Conservation (phyloP, 2,329 filamentous ascomycete genomes). For the Chaetomiaceae sp. region DNA sequence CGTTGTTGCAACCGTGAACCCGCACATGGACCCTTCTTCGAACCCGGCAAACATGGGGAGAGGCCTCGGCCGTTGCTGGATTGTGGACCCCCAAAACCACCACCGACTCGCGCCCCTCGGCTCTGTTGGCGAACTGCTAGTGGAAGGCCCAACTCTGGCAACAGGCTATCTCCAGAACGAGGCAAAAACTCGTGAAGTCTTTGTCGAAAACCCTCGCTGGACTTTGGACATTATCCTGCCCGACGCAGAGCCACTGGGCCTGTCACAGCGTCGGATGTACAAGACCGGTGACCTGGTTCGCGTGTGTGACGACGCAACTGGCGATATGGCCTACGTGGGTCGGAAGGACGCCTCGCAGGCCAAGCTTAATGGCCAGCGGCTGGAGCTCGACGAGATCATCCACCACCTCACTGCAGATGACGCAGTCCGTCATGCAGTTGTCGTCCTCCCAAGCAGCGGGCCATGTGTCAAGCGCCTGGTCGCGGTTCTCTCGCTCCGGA, state of each 20-base stretch:
- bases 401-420: conserved; percentile 35
- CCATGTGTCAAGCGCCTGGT: conserved; percentile 22
- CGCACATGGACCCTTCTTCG: conserved; percentile 3
- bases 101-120: conserved; percentile 23
- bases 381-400: conserved; percentile 39
- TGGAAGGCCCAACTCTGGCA: conserved; percentile 21
- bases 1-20: conserved; percentile 30
- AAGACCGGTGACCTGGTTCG: conserved; percentile 34
- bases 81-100: conserved; percentile 31
- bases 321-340: conserved; percentile 23
- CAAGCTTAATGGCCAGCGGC: conserved; percentile 27
- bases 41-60: conserved; percentile 36
- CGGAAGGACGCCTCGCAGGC: conserved; percentile 24
- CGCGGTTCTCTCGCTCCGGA: conserved; percentile 18
- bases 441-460: conserved; percentile 33
- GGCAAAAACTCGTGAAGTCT: conserved; percentile 41
- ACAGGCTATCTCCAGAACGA: conserved; percentile 22
- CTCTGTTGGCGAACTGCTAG: conserved; percentile 21
- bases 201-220: conserved; percentile 41
- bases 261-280: conserved; percentile 46
- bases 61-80: conserved; percentile 26
- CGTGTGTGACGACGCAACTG: conserved; percentile 21
- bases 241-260: conserved; percentile 30
- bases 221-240: conserved; percentile 8
- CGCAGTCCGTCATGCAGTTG: conserved; percentile 42